A percentile compares a stretch with the other conserved stretches of the same genome.
Conservation (phyloP, 305 asterid genomes). For the Petunia hybrid region DNA sequence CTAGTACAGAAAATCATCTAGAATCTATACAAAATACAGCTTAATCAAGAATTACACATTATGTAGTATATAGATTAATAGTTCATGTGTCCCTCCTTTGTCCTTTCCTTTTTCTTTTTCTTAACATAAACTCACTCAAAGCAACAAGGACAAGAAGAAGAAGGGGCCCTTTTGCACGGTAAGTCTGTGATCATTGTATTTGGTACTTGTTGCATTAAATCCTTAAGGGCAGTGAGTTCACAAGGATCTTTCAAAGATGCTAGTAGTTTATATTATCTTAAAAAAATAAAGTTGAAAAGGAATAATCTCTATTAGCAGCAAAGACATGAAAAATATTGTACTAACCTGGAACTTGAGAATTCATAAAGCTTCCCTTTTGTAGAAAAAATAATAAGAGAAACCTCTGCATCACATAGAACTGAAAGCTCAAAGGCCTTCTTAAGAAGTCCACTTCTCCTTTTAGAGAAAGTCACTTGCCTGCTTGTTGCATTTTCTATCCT, state of each 20-base stretch:
- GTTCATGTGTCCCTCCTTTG: neutral
- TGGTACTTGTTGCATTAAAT: conserved; percentile 22
- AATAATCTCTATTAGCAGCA: neutral
- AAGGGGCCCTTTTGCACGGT: neutral
- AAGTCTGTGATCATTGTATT: conserved; percentile 22
- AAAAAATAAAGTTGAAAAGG: neutral
- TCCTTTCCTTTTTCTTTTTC: no score
- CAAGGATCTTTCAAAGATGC: no score
- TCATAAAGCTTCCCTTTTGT: conserved; percentile 30
- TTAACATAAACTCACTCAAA: no score
- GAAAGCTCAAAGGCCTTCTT: conserved; percentile 35
- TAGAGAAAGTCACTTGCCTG: conserved; percentile 30
- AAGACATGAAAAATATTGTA: neutral
- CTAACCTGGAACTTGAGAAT: conserved; percentile 33
- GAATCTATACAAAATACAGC: neutral
- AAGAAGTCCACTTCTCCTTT: conserved; percentile 34
- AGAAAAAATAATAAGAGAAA: conserved; percentile 27
- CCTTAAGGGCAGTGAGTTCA: neutral
- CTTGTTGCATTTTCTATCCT: conserved; percentile 32
- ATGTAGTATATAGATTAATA: neutral
- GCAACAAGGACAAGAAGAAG: neutral
- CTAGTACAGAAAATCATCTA: neutral
- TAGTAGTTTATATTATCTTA: no score
- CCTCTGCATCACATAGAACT: conserved; percentile 34
- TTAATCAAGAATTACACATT: neutral